Base-by-base conservation (phyloP, 2,329 filamentous ascomycete genomes). In the Thielaviopsis populi region DNA sequence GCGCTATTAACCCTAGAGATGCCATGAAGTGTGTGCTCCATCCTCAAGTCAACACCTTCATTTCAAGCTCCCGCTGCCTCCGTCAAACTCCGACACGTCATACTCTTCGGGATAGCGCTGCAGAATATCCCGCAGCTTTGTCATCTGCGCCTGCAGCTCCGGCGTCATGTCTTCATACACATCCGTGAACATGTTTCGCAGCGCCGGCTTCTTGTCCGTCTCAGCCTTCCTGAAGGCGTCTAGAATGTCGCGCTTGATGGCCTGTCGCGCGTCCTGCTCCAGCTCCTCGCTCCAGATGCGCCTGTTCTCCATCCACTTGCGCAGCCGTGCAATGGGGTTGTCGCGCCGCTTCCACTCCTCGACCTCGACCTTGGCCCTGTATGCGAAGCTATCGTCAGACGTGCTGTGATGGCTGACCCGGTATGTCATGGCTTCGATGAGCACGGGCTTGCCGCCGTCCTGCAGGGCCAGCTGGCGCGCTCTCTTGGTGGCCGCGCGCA, bases 391-490 rank as follows among this genome's bases (percentile, higher is more conserved):
- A 75, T 99, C 94, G 71, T 99, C 94, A 0, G 88, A 94, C 0
- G 94, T 99, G 74, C 90, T 96, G 76, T 99, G 94, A 72, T 99
- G 91, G 6, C 89, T 92, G 53, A 97, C 91, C n/a, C 94, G 90
- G 75, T 99, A 99, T 27, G 89, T 92, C 89, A 99, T 95, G 64
- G 91, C 91, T 75, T 99, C 94, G 48, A 99, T 87, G 7, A 99
- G 77, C 0, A 99, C 82, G 0, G 90, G 91, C 67, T 82, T 84
- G 3, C 89, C 88, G n/a, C 89, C 89, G 53, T 89, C 84, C 64
- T 87, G 78, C 2, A 97, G 79, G 0, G 92, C 91, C 70, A 92
- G 83, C 59, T 83, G 80, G 1, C 91, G 82, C 0, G 94, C 94
- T 72, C 83, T 82, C 70, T 83, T 83, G 27, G 88, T 94, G 0